Evolutionary conservation across 208 protist genomes (phyloP).

Genomic region (Crithidia expoeki): DNA sequence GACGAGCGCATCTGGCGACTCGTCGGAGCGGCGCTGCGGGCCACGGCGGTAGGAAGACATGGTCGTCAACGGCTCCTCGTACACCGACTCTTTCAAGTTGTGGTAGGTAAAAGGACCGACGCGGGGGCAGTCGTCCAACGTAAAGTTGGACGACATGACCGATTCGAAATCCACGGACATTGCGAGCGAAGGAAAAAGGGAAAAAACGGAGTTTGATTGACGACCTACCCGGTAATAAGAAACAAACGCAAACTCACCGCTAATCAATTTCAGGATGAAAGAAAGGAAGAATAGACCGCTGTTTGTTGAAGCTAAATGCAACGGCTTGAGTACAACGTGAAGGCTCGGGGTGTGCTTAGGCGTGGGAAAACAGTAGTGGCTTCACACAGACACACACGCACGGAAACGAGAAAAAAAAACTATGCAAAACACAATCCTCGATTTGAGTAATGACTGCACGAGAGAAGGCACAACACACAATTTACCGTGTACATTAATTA

Average conservation of each 20-base stretch:
- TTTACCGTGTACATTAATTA: too few species aligned
- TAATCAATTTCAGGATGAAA: too few species aligned
- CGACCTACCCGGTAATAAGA: too few species aligned
- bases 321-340: not conserved
- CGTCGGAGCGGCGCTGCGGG: constrained; percentile 16
- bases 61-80: constrained; percentile 26
- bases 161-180: constrained; percentile 79
- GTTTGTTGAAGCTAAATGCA: not conserved
- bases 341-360: not conserved
- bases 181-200: not conserved
- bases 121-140: constrained; percentile 73
- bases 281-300: too few species aligned
- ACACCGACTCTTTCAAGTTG: constrained; percentile 40
- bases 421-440: not conserved
- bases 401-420: too few species aligned
- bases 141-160: constrained; percentile 77
- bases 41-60: constrained; percentile 29
- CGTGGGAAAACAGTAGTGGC: not conserved
- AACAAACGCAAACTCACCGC: too few species aligned
- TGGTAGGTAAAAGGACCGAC: constrained; percentile 88
- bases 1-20: constrained; percentile 55
- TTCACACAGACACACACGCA: not conserved
- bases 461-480: too few species aligned
- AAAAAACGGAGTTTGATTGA: not conserved
- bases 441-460: too few species aligned